Conservation (phyloP, 2,329 filamentous ascomycete genomes). For the Fusarium sp. region DNA sequence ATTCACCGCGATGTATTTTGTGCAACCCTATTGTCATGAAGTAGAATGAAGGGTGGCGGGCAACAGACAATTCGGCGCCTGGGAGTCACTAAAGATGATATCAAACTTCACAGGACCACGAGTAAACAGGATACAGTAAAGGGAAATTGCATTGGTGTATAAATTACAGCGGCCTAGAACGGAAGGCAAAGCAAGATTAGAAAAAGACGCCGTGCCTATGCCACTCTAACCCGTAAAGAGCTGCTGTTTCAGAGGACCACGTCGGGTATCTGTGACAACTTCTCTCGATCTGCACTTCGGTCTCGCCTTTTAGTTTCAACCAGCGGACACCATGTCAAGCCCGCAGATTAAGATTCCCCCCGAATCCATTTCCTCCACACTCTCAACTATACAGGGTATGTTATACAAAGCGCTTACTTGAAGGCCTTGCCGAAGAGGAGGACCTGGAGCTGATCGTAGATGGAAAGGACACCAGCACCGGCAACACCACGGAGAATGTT, state of each 20-base stretch:
- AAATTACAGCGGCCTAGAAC: constrained; percentile 72
- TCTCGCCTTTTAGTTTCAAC: constrained; percentile 63
- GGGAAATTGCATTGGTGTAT: constrained; percentile 71
- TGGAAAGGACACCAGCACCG: constrained; percentile 99
- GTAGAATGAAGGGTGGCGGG: background rate
- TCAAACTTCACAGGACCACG: constrained; percentile 1
- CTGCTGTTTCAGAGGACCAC: constrained; percentile 57
- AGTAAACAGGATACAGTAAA: constrained; percentile 46
- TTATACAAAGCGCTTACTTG: constrained; percentile 70
- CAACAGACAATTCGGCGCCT: background rate
- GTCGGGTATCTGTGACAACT: constrained; percentile 57
- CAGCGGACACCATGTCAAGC: constrained; percentile 55
- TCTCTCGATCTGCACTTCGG: constrained; percentile 60
- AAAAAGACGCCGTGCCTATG: constrained; percentile 63
- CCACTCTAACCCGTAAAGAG: constrained; percentile 63
- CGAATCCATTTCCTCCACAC: constrained; percentile 50
- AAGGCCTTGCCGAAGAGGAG: constrained; percentile 99
- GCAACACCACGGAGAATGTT: constrained; percentile 99
- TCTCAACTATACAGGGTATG: constrained; percentile 59
- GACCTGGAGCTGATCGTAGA: constrained; percentile 99
- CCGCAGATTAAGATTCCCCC: constrained; percentile 51
- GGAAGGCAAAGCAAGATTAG: constrained; percentile 60
- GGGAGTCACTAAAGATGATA: background rate
- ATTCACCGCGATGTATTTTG: background rate
- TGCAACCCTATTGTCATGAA: background rate